Base-by-base conservation (phyloP, 2,329 filamentous ascomycete genomes). In the Pseudogymnoascus sp. region DNA sequence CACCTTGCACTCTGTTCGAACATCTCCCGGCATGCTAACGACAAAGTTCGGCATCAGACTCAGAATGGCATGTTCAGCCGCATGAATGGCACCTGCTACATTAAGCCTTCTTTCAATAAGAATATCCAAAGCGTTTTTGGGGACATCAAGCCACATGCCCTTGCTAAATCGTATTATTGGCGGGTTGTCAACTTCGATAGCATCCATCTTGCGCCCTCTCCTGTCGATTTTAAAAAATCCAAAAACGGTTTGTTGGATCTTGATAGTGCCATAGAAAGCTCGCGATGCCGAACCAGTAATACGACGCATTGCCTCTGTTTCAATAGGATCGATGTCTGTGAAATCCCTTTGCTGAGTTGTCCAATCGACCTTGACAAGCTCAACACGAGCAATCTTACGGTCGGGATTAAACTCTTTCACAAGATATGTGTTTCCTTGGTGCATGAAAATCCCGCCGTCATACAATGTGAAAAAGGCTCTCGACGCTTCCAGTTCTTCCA, bases 171-270 rank as follows among this genome's bases (percentile, higher is more conserved):
- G 84, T 59, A 94, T 84, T 60, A 97, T 91, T 0, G 94, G 92
- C 2, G 93, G 92, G 68, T 96, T 96, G 73, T 97, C 91, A 21
- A 97, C 92, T 64, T 93, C 85, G 0, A 97, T 88, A 2, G 93
- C 93, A 72, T 99, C 94, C 12, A 97, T 83, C 63, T 97, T 90
- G 1, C 91, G 86, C 1, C 89, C 84, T 67, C 86, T 88, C 71
- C 88, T 89, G 74, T 97, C 92, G n/a, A 97, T 79, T 73, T 97
- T 97, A 82, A 97, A 97, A 78, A 94, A 99, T 1, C 94, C 94
- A 73, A 95, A 97, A 1, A 99, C 92, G 31, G 90, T 88, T 67
- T 93, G 89, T 66, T 88, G 85, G 70, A 97, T 92, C 69, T 89
- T 88, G 72, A 99, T 93, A 0, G 84, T 79, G 36, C 94, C 94